Evolutionary conservation across 2,329 filamentous ascomycete genomes (phyloP).

Genomic region (Metarhizium robertsii): DNA sequence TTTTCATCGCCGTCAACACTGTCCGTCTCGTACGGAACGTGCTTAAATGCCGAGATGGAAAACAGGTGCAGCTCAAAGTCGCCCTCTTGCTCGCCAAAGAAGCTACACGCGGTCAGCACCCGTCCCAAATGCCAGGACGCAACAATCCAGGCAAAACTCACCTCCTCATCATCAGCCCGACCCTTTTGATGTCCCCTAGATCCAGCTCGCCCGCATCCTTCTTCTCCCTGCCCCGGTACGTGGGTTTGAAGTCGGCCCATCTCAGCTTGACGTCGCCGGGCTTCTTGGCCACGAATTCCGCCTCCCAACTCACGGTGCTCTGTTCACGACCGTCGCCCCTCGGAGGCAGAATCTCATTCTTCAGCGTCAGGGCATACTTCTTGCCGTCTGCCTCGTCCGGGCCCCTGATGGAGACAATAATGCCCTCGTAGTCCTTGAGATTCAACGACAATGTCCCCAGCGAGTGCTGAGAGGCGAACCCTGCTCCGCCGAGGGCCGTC

Average conservation of each 20-base stretch:
- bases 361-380: slow-evolving; percentile 65
- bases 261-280: slow-evolving; percentile 41
- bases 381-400: slow-evolving; percentile 45
- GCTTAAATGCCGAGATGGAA: slow-evolving; percentile 19
- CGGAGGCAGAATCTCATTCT: slow-evolving; percentile 53
- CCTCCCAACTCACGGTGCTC: slow-evolving; percentile 66
- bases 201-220: slow-evolving; percentile 52
- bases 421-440: slow-evolving; percentile 51
- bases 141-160: slow-evolving; percentile 19
- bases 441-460: slow-evolving; percentile 52
- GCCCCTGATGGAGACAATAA: slow-evolving; percentile 40
- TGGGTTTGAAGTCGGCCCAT: slow-evolving; percentile 59
- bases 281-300: slow-evolving; percentile 43
- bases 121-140: neutral
- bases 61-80: slow-evolving; percentile 38
- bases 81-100: slow-evolving; percentile 66
- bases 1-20: slow-evolving; percentile 13
- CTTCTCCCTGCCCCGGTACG: slow-evolving; percentile 61
- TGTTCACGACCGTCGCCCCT: slow-evolving; percentile 59
- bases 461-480: slow-evolving; percentile 72
- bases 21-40: slow-evolving; percentile 1
- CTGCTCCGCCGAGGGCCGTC: slow-evolving; percentile 65
- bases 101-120: slow-evolving; percentile 38
- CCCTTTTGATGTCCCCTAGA: slow-evolving; percentile 48
- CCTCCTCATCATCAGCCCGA: slow-evolving; percentile 78